These are phyloP conservation scores for Calonectria pauciramosa DNA, from an alignment of 2,329 filamentous ascomycete genomes.

Conservation along the genomic window DNA sequence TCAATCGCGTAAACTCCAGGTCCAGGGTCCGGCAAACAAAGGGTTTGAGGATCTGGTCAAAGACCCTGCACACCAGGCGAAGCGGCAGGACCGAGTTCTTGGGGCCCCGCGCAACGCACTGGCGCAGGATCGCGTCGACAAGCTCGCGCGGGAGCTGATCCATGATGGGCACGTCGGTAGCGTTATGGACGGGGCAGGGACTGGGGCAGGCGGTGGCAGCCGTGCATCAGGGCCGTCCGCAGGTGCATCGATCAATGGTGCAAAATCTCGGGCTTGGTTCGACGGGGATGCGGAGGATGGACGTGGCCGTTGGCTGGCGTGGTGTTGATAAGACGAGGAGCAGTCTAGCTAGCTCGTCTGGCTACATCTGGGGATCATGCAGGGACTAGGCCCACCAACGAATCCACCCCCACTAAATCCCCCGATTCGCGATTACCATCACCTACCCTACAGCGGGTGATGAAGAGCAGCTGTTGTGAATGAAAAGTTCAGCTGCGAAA, in stretches of 20 bases:
- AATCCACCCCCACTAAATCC: slow-evolving; percentile 19
- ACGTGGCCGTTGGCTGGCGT: slow-evolving; percentile 1
- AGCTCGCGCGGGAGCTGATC: slow-evolving; percentile 63
- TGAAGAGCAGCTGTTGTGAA: too few species aligned
- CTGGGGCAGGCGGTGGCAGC: slow-evolving; percentile 22
- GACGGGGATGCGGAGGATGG: neutral
- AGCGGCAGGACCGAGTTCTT: slow-evolving; percentile 62
- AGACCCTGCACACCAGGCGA: slow-evolving; percentile 64
- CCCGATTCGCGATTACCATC: neutral
- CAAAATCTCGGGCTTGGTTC: neutral
- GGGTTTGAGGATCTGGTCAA: slow-evolving; percentile 62
- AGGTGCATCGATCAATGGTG: slow-evolving; percentile 7
- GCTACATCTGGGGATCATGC: slow-evolving; percentile 1
- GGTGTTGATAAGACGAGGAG: slow-evolving; percentile 30
- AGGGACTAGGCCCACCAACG: slow-evolving; percentile 16
- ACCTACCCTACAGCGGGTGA: neutral
- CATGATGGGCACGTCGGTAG: slow-evolving; percentile 49
- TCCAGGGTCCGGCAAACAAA: slow-evolving; percentile 62
- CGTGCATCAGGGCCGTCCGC: slow-evolving; percentile 27
- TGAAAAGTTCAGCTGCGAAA: too few species aligned
- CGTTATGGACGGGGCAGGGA: slow-evolving; percentile 22
- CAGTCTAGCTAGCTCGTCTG: slow-evolving; percentile 5
- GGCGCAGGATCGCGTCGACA: slow-evolving; percentile 60
- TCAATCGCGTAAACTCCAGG: slow-evolving; percentile 64
- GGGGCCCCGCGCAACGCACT: slow-evolving; percentile 55